Base-by-base conservation (phyloP, 257 asterid genomes). In the Handroanthus guayacan region DNA sequence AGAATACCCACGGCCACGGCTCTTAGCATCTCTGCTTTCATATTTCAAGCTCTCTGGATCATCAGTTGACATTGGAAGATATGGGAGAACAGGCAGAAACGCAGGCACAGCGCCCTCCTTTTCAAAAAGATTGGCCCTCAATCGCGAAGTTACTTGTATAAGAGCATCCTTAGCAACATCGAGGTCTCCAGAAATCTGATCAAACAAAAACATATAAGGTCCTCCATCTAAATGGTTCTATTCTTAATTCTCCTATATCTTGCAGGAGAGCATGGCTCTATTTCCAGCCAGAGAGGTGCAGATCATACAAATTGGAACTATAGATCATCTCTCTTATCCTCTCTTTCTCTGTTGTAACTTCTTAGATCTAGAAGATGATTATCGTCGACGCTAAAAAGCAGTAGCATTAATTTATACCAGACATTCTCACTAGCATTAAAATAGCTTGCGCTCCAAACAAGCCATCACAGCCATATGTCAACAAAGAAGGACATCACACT, bases 71-170 rank as follows among this genome's bases (percentile, higher is more conserved):
- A 92, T 78, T 2, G 96, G 97, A 72, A 94, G 82, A 83, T 92
- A 92, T 5, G 97, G 97, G 54, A 92, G 86, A 62, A 92, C 96
- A 37, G 97, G 96, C 75, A 92, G 71, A 84, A 86, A 87, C 36
- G 98, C 62, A 16, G 97, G 82, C 48, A 85, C 76, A 68, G 93
- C 87, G 55, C 97, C 96, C 91, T 94, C 98, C 84, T 89, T 89
- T 57, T 90, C 97, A 74, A 92, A 94, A 68, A 94, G 88, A 81
- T 94, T 92, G 50, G 96, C 98, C 81, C 98, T 89, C 90, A 94
- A 77, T 56, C 97, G 95, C 11, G 97, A 94, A 18, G 92, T 80
- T 66, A 94, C 96, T 94, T 92, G 98, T 78, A 89, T 66, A 45
- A 94, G 93, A 50, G 97, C 98, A 75, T 94, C 98, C 78, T 92